A percentile compares a stretch with the other conserved stretches of the same genome.
Evolutionary conservation across 202 grass and related monocot genomes (phyloP).

Genomic region (Digitaria exilis): DNA sequence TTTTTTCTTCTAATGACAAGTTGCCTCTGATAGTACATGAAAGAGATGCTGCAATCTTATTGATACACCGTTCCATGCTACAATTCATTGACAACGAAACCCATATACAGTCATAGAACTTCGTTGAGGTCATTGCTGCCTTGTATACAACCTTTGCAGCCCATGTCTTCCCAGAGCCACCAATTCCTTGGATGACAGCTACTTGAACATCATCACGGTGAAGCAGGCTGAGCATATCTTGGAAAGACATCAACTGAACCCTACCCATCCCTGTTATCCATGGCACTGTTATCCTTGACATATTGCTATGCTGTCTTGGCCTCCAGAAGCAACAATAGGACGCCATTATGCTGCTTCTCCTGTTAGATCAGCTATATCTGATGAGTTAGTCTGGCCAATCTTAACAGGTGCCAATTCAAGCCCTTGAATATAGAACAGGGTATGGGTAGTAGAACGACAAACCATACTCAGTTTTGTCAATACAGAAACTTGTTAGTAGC

Average conservation of each 20-base stretch:
- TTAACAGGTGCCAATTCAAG: neutral
- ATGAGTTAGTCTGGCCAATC: neutral
- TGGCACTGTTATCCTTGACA: no score
- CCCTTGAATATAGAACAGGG: neutral
- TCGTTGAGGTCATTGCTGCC: neutral
- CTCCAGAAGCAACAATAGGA: neutral
- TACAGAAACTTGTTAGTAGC: neutral
- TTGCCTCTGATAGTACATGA: neutral
- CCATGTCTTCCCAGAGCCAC: conserved; percentile 45
- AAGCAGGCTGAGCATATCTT: conserved; percentile 5
- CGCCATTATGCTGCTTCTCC: neutral
- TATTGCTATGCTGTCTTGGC: neutral
- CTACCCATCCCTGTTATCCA: no score
- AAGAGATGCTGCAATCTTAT: conserved; percentile 35
- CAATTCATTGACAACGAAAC: conserved; percentile 6
- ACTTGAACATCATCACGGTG: neutral
- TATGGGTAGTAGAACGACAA: neutral
- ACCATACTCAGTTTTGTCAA: neutral
- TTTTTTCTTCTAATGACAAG: neutral
- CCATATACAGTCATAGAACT: conserved; percentile 23
- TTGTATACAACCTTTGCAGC: conserved; percentile 22
- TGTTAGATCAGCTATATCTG: neutral
- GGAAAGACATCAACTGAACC: neutral
- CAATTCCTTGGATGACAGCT: conserved; percentile 19
- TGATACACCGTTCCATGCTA: neutral